Conservation (phyloP, 495 filamentous ascomycete genomes). For the Trichoderma reesei region DNA sequence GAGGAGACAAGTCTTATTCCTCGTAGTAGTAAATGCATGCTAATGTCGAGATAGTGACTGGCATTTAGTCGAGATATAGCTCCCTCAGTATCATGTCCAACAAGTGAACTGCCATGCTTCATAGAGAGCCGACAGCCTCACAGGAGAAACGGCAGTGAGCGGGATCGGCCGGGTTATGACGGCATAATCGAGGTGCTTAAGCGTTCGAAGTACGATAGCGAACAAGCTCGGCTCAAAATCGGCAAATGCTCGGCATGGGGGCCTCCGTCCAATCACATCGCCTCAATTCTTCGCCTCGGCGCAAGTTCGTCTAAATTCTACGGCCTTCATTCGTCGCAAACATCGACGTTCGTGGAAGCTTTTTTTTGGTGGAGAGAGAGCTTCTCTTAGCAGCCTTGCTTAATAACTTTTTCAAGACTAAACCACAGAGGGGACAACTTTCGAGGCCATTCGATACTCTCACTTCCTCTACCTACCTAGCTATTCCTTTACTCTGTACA, state of each 20-base stretch:
- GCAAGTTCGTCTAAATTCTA: neutral
- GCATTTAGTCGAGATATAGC: too few species aligned
- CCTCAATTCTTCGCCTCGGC: neutral
- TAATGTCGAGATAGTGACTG: too few species aligned
- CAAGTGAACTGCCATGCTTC: too few species aligned
- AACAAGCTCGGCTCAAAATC: neutral
- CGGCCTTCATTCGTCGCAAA: too few species aligned
- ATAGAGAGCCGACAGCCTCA: neutral
- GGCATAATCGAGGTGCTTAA: neutral
- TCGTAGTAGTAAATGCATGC: too few species aligned
- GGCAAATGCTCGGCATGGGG: neutral
- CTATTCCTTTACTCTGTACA: neutral
- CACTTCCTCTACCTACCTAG: neutral
- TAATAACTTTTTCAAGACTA: constrained; percentile 5
- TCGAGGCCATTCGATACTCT: neutral
- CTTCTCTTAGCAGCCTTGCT: neutral
- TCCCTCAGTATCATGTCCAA: too few species aligned
- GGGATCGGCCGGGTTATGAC: constrained; percentile 8
- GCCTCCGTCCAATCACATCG: too few species aligned
- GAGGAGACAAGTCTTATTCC: too few species aligned
- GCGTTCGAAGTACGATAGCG: neutral
- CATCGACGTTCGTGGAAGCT: neutral
- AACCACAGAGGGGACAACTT: constrained; percentile 3
- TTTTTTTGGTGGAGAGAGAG: neutral
- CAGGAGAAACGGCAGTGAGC: neutral